Conservation (phyloP, 2,329 filamentous ascomycete species). For the Daldinia eschscholtzii region DNA sequence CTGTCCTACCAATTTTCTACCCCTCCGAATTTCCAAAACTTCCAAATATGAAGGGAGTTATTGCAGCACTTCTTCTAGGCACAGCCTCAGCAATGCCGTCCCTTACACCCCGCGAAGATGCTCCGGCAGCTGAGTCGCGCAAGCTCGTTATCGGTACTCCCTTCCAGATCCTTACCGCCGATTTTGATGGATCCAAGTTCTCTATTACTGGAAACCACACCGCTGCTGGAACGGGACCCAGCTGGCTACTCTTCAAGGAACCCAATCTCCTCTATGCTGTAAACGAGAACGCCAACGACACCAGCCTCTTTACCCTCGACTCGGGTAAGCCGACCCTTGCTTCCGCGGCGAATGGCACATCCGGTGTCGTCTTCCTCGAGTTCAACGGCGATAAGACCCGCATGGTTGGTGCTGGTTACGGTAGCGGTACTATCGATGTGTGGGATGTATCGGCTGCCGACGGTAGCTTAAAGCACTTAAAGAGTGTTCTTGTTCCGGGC, state of each 20-base stretch:
- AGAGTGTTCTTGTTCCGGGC: slow-evolving; percentile 53
- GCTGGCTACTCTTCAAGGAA: slow-evolving; percentile 61
- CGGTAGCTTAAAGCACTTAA: slow-evolving; percentile 55
- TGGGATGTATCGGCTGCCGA: slow-evolving; percentile 57
- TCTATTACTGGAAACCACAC: slow-evolving; percentile 54
- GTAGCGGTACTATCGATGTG: slow-evolving; percentile 58
- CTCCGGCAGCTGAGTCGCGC: slow-evolving; percentile 15
- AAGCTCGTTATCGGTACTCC: slow-evolving; percentile 59
- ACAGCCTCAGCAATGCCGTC: slow-evolving; percentile 46
- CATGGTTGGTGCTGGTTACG: slow-evolving; percentile 61
- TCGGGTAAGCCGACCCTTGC: slow-evolving; percentile 50
- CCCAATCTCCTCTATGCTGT: slow-evolving; percentile 61
- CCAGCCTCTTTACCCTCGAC: slow-evolving; percentile 59
- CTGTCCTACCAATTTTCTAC: background rate
- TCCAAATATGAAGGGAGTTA: slow-evolving; percentile 25
- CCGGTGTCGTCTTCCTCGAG: slow-evolving; percentile 62
- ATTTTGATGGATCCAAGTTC: slow-evolving; percentile 59
- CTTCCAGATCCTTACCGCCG: slow-evolving; percentile 57
- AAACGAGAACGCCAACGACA: slow-evolving; percentile 59
- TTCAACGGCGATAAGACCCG: slow-evolving; percentile 60
- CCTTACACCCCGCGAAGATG: slow-evolving; percentile 31
- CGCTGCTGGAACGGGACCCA: slow-evolving; percentile 53
- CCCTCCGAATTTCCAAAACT: slow-evolving; percentile 21
- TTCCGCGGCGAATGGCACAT: slow-evolving; percentile 53
- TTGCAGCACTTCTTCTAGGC: slow-evolving; percentile 47